Base-by-base conservation (phyloP, 306 rosid species). In the Vicia faba region DNA sequence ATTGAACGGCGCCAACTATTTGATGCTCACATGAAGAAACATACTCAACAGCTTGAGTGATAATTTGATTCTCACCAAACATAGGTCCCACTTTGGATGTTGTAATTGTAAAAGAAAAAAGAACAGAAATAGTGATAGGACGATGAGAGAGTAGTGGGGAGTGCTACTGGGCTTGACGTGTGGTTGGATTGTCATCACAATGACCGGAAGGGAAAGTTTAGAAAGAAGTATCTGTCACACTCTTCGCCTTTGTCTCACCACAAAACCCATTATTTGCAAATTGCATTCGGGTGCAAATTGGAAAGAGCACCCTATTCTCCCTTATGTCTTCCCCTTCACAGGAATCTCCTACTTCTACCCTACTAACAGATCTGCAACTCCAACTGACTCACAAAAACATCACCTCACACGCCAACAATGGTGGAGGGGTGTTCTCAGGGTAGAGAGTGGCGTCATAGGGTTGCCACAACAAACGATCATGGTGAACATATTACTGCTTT, bases 21-120 rank as follows among this genome's bases (percentile, higher is more conserved):
- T 25, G 61, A 54, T 54, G 11, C 61, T 54, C 36, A 26, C 61
- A 2, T 12, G 38, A 20, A 53, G 59, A 51, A 51, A 51, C 33
- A 54, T 26, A 54, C 11, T 46, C 54, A 46, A 7, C 54, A 15
- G 23, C 25, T 46, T 46, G 5, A 16, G 54, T 8, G 9, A 13
- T 13, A 16, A 7, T 26, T 54, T 13, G 33, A 23, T 54, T 54
- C 36, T 25, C 61, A 25, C 60, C 60, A 23, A 29, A 29, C 7
- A 25, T 3, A 25, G 36, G 36, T 25, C 15, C 8, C 7, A 54
- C 61, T 26, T 54, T 25, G 36, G 61, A 54, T 54, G 61, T 25
- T 54, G 33, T 20, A 19, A 31, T 25, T 25, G 7, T 5, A 6
- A 7, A 31, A 5, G n/a, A 11, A 23, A 8, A 14, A 6, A 28